These are phyloP conservation scores for Aspergillus sp. DNA, from an alignment of 2,329 filamentous ascomycete genomes.

Conservation along the genomic window DNA sequence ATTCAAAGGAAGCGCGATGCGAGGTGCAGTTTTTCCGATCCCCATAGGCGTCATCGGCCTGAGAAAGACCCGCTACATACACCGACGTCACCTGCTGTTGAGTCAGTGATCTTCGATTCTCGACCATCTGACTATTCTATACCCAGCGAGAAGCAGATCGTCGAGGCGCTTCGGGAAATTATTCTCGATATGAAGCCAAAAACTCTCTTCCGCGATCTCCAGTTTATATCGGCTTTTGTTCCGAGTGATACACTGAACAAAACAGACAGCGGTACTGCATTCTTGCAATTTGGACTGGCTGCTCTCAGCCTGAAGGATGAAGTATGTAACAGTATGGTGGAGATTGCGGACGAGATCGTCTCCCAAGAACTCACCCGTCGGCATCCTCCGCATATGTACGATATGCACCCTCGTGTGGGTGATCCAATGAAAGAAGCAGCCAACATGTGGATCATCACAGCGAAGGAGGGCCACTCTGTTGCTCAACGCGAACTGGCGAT, in stretches of 20 bases:
- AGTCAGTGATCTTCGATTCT: slow-evolving; percentile 34
- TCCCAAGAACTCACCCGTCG: slow-evolving; percentile 51
- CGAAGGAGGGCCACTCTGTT: slow-evolving; percentile 84
- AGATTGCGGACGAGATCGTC: slow-evolving; percentile 69
- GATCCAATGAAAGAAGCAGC: slow-evolving; percentile 69
- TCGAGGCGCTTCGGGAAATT: slow-evolving; percentile 65
- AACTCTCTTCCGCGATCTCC: slow-evolving; percentile 77
- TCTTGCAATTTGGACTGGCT: slow-evolving; percentile 85
- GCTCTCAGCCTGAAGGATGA: slow-evolving; percentile 87
- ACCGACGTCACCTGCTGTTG: slow-evolving; percentile 25
- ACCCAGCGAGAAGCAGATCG: slow-evolving; percentile 63
- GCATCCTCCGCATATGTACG: slow-evolving; percentile 30
- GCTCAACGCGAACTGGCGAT: slow-evolving; percentile 92
- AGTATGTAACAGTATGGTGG: slow-evolving; percentile 80
- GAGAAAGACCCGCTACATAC: slow-evolving; percentile 21
- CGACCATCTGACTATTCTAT: slow-evolving; percentile 47
- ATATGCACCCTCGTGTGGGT: slow-evolving; percentile 29
- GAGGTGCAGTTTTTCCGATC: slow-evolving; percentile 36
- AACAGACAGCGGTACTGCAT: slow-evolving; percentile 68
- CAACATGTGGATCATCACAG: slow-evolving; percentile 87
- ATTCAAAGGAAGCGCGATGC: slow-evolving; percentile 17
- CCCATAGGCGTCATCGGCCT: slow-evolving; percentile 12
- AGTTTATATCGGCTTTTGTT: slow-evolving; percentile 66
- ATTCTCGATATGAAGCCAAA: slow-evolving; percentile 73
- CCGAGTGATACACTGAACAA: slow-evolving; percentile 59